A percentile compares a stretch with the other conserved stretches of the same genome.
Evolutionary conservation across 345 rosid genomes (phyloP).

Genomic region (Leavenworthia alabamica): DNA sequence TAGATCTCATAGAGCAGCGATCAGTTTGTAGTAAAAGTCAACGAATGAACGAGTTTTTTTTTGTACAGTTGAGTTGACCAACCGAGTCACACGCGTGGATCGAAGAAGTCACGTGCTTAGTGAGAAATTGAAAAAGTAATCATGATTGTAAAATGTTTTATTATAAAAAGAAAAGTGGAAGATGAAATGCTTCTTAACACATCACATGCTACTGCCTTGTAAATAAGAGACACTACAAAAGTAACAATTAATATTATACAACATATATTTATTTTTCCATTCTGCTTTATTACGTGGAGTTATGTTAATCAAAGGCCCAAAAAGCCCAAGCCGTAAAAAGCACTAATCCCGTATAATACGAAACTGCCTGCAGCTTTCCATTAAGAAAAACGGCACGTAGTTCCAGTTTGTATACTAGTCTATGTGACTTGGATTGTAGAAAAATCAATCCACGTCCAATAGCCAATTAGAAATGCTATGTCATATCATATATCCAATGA

Average conservation of each 20-base stretch:
- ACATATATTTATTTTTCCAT: not conserved
- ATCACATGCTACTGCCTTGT: conserved; percentile 30
- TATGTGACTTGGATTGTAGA: conserved; percentile 11
- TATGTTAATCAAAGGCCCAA: too few species aligned
- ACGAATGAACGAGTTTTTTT: not conserved
- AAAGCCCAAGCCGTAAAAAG: too few species aligned
- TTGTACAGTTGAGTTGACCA: conserved; percentile 12
- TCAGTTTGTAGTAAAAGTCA: conserved; percentile 10
- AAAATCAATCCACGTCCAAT: conserved; percentile 16
- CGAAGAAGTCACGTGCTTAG: conserved; percentile 19
- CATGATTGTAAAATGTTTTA: not conserved
- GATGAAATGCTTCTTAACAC: conserved; percentile 13
- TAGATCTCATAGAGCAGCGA: not conserved
- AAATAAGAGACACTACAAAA: conserved; percentile 22
- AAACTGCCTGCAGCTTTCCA: not conserved
- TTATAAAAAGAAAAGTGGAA: not conserved
- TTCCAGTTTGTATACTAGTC: not conserved
- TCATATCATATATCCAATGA: conserved; percentile 29
- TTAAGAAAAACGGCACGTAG: not conserved
- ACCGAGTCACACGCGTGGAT: not conserved
- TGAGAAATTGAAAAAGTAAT: conserved; percentile 8
- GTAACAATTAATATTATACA: not conserved
- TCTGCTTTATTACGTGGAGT: too few species aligned
- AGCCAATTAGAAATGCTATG: conserved; percentile 39
- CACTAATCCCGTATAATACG: too few species aligned